Conservation (phyloP, 148 eudicot genomes). For the Silene latifolia region DNA sequence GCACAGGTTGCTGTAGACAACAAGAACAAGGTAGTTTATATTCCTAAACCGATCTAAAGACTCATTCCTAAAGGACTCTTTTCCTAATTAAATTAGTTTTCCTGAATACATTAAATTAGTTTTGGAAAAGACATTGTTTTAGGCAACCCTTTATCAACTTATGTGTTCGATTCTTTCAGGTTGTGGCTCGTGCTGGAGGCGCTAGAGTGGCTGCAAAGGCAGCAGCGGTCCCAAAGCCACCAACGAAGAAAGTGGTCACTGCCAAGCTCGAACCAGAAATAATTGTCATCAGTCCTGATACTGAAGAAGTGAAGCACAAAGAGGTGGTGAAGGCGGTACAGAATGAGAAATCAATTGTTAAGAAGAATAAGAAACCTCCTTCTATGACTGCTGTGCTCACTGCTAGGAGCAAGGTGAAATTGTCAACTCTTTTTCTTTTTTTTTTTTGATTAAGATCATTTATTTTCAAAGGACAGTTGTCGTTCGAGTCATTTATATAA, state of each 20-base stretch:
- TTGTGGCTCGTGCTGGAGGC: neutral
- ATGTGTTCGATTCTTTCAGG: conserved; percentile 25
- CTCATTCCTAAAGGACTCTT: too few relatives aligned
- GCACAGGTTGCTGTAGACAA: conserved; percentile 58
- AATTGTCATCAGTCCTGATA: conserved; percentile 65
- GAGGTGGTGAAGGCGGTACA: conserved; percentile 24
- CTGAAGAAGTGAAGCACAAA: conserved; percentile 33
- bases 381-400: conserved; percentile 53
- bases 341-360: conserved; percentile 24
- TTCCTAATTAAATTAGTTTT: too few relatives aligned
- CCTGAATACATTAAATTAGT: too few relatives aligned
- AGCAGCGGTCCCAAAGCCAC: conserved; percentile 24
- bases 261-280: conserved; percentile 46
- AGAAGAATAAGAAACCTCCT: conserved; percentile 34
- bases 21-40: conserved; percentile 26
- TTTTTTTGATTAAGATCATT: neutral
- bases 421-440: too few relatives aligned
- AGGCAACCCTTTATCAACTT: neutral
- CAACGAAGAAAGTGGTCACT: conserved; percentile 35
- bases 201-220: conserved; percentile 16
- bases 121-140: too few relatives aligned
- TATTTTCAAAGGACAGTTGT: neutral
- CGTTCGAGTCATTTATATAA: neutral
- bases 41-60: too few relatives aligned
- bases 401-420: conserved; percentile 68